Conservation (phyloP, 768 basidiomycete genomes). For the Leccinum fibrillosum region DNA sequence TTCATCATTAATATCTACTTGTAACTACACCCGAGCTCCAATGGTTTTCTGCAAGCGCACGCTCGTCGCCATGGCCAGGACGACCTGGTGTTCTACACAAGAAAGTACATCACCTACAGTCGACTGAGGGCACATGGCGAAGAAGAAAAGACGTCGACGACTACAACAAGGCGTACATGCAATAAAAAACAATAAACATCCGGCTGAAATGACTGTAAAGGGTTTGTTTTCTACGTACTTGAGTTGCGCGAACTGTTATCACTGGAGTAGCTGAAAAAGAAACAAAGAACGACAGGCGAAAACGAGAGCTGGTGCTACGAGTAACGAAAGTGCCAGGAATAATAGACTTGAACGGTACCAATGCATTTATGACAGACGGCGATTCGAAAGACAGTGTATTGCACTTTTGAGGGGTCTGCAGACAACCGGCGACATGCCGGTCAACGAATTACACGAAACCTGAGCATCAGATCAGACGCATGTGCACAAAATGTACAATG, state of each 20-base stretch:
- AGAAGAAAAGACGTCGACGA: slow-evolving; percentile 2
- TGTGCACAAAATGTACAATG: neutral
- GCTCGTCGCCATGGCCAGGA: neutral
- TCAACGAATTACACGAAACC: neutral
- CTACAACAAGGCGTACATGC: slow-evolving; percentile 12
- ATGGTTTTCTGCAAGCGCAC: neutral
- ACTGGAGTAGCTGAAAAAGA: neutral
- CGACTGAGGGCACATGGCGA: neutral
- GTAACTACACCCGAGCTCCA: too few relatives aligned
- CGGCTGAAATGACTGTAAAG: slow-evolving; percentile 11
- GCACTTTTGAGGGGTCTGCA: slow-evolving; percentile 1
- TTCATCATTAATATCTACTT: too few relatives aligned
- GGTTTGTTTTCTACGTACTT: slow-evolving; percentile 11
- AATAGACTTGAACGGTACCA: slow-evolving; percentile 2
- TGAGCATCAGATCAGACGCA: slow-evolving; percentile 7
- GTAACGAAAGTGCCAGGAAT: slow-evolving; percentile 3
- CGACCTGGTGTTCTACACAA: slow-evolving; percentile 16
- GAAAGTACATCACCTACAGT: slow-evolving; percentile 7
- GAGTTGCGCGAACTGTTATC: neutral
- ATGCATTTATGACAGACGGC: neutral
- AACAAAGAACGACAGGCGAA: slow-evolving; percentile 5
- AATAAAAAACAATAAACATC: slow-evolving; percentile 16
- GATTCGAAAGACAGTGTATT: neutral
- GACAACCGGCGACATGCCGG: neutral
- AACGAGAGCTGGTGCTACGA: slow-evolving; percentile 5